Evolutionary conservation across 2,329 filamentous ascomycete species (phyloP).

Genomic region (Aspergillus sp.): DNA sequence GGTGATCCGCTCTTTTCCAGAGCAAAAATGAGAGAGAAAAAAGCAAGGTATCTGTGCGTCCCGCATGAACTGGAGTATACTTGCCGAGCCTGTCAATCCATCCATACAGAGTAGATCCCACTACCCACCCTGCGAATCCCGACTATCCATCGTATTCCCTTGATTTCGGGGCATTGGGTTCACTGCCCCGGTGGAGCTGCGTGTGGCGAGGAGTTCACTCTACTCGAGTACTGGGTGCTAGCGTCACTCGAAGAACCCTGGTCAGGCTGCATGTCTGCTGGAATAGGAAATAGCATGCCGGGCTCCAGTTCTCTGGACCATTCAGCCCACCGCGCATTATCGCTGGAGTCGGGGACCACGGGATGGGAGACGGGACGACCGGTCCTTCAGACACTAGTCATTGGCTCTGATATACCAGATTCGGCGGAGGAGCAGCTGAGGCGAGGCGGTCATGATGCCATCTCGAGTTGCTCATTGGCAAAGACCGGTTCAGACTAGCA

Average conservation of each 20-base stretch:
- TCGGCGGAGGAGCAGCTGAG: conserved; percentile 15
- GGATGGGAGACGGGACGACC: conserved; percentile 10
- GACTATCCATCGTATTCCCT: conserved; percentile 12
- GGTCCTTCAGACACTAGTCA: conserved; percentile 7
- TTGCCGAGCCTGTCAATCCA: conserved; percentile 12
- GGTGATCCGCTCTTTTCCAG: conserved; percentile 1
- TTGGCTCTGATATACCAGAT: conserved; percentile 18
- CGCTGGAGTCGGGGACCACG: conserved; percentile 7
- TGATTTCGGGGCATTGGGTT: conserved; percentile 5
- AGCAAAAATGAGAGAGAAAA: conserved; percentile 4
- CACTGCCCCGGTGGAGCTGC: conserved; percentile 14
- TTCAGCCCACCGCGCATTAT: conserved; percentile 11
- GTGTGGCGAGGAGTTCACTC: conserved; percentile 17
- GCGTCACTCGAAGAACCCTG: conserved; percentile 14
- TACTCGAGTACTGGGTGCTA: conserved; percentile 10
- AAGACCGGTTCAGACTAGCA: conserved; percentile 8
- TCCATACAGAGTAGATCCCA: background rate
- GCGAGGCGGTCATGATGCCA: conserved; percentile 9
- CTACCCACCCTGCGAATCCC: conserved; percentile 6
- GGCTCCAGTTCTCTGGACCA: conserved; percentile 7
- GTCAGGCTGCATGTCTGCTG: conserved; percentile 14
- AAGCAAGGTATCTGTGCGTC: conserved; percentile 12
- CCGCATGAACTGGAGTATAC: conserved; percentile 11
- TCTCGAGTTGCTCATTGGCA: conserved; percentile 18
- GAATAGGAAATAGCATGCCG: conserved; percentile 1